Base-by-base conservation (phyloP, 768 basidiomycete genomes). In the Wakefieldia striispora region DNA sequence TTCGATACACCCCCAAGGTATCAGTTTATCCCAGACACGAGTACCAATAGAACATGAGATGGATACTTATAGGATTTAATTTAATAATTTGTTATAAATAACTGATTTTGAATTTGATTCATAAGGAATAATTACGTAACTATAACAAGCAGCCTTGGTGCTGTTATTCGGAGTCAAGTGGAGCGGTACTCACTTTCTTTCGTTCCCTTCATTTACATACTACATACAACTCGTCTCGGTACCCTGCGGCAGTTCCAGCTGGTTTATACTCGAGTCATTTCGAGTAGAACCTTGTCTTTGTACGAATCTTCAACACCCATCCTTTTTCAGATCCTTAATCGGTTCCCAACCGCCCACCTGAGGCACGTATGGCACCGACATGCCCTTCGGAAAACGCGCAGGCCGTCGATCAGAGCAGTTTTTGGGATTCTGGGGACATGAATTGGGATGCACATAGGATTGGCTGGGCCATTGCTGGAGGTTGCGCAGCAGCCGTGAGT, bases 381-480 rank as follows among this genome's bases (percentile, higher is more conserved):
- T 86, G 84, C 60, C 78, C 78, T 13, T 73, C 79, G 1, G 73
- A 75, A 45, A 85, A 87, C 55, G 68, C 72, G 0, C 51, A 65
- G 21, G 63, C 51, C 1, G 59, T 79, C 21, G 85, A 88, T 65
- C 82, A 88, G 62, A 72, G 74, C 41, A 70, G 67, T 10, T 88
- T 88, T 62, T 88, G 85, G 86, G 69, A 70, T 58, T 55, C 71
- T 0, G 70, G 74, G 33, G 75, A 76, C 11, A 43, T 77, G 19
- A 71, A 83, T 58, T 86, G 83, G 84, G 76, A 80, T 53, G 57
- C 68, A 13, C 83, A 84, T 68, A 72, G 80, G 56, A 82, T 88
- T 63, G 87, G 87, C 43, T 89, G 87, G 87, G 75, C 83, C 10
- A 73, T 89, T 47, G 78, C 86, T 14, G 87, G 87, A 23, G 76